Conservation (phyloP, 331 rosid genomes). For the Telfairia occidentalis region DNA sequence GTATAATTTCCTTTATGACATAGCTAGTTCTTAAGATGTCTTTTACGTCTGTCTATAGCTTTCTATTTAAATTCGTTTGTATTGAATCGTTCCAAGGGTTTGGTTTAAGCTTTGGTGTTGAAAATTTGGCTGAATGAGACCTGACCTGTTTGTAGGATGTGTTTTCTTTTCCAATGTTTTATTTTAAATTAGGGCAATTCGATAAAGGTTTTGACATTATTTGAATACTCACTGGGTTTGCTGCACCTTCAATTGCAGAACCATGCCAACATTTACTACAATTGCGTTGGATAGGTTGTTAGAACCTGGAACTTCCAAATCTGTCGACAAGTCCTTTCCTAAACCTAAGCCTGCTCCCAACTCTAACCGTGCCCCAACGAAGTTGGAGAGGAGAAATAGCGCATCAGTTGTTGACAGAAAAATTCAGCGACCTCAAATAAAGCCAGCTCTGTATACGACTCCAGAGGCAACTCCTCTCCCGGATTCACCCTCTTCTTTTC, state of each 20-base stretch:
- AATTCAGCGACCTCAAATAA: conserved; percentile 49
- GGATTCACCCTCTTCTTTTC: conserved; percentile 62
- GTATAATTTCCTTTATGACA: not conserved
- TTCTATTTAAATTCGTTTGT: not conserved
- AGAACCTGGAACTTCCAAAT: conserved; percentile 62
- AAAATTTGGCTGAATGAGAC: not conserved
- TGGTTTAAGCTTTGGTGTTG: not conserved
- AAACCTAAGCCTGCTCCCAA: conserved; percentile 35
- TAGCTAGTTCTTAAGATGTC: not conserved
- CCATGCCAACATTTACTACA: conserved; percentile 72
- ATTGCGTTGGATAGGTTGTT: conserved; percentile 77
- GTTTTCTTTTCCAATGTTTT: not conserved
- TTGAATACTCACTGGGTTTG: conserved; percentile 8
- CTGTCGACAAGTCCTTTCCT: conserved; percentile 48
- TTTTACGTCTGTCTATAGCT: not conserved
- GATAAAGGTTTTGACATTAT: not conserved
- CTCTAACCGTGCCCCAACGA: conserved; percentile 27
- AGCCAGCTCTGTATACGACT: conserved; percentile 74
- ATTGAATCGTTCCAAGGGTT: not conserved
- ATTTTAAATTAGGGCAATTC: not conserved
- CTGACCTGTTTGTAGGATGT: not conserved
- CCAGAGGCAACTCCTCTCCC: conserved; percentile 80
- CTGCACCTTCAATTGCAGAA: conserved; percentile 35
- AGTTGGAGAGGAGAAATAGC: conserved; percentile 46
- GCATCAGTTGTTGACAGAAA: conserved; percentile 28